These are phyloP conservation scores for Ogataea chonburiensis DNA, from an alignment of 805 yeast species.

Conservation along the genomic window DNA sequence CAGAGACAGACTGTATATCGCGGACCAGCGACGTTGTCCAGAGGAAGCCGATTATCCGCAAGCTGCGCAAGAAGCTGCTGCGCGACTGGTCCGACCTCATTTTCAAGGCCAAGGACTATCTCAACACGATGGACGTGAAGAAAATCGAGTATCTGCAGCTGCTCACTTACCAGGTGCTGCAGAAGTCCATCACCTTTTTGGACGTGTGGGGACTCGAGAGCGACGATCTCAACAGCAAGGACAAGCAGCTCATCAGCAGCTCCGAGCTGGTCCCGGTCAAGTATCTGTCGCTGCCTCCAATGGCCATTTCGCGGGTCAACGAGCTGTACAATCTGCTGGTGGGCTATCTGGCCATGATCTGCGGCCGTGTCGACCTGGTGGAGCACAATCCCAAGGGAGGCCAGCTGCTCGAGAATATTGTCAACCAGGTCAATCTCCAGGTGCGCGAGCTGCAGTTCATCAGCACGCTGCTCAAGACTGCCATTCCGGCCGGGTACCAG, in stretches of 20 bases:
- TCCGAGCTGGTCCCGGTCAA: constrained; percentile 35
- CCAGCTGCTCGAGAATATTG: constrained; percentile 60
- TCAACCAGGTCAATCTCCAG: constrained; percentile 66
- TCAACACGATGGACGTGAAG: constrained; percentile 55
- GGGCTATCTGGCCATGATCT: constrained; percentile 61
- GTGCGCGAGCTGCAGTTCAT: constrained; percentile 52
- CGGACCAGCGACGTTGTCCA: constrained; percentile 70
- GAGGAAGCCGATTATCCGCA: constrained; percentile 57
- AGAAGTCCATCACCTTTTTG: constrained; percentile 62
- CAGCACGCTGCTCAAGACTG: constrained; percentile 21
- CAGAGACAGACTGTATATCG: constrained; percentile 71
- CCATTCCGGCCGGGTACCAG: constrained; percentile 20
- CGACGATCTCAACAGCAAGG: constrained; percentile 36
- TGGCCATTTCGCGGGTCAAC: constrained; percentile 58
- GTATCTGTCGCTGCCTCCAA: constrained; percentile 53
- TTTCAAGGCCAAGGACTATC: constrained; percentile 72
- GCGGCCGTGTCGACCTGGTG: constrained; percentile 76
- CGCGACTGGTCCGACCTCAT: constrained; percentile 81
- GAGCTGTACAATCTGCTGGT: constrained; percentile 62
- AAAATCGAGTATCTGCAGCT: constrained; percentile 62
- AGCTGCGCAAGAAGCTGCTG: constrained; percentile 62
- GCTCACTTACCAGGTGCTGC: constrained; percentile 64
- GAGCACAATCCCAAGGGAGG: constrained; percentile 74
- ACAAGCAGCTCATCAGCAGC: constrained; percentile 5
- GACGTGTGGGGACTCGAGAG: constrained; percentile 72